Base-by-base conservation (phyloP, 192 early-diverging fungal genomes). In the Coemansia sp. region DNA sequence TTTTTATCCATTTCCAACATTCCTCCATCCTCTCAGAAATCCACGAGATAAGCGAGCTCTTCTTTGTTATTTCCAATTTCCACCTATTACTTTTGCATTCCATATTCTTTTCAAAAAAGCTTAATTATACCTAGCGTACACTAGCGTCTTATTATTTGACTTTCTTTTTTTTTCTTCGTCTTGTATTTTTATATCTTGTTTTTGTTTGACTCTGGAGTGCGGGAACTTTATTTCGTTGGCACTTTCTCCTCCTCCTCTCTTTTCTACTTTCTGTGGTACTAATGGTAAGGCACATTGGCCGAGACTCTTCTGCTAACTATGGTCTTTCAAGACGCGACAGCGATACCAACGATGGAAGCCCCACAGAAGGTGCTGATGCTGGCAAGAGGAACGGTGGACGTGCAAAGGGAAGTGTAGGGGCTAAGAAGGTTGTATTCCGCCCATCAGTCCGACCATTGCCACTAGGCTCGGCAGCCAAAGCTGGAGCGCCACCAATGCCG, bases 391-490 rank as follows among this genome's bases (percentile, higher is more conserved):
- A 29, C 22, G 40, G 36, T 36, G 46, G 59, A 29, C 58, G 70
- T 29, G 64, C 59, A 3, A 52, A 63, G 34, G 67, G 64, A 17
- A 53, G 54, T 29, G 57, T 40, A 17, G 40, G 40, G 36, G 50
- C 62, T 0, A 74, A 64, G 15, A 79, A 79, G 53, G 22, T 65
- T 1, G 71, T 79, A 9, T 79, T 79, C 10, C 67, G 63, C 14
- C 76, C 76, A 4, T 65, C 71, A 32, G 76, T 79, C 10, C 76
- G 71, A 9, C 71, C 72, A 29, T 58, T 62, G 22, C 71, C 76
- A 2, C 23, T 73, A 36, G 62, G 70, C 13, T 20, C 49, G 10
- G 13, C 49, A 15, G 23, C 22, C 49, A 52, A 52, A 20, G 9
- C 49, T 3, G 49, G 22, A 52, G 23, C 49, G 20, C 49, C 49